Evolutionary conservation across 2,329 filamentous ascomycete genomes (phyloP), one percentile per base, ranked within the genome.

Genomic region (Aspergillus sp.): DNA sequence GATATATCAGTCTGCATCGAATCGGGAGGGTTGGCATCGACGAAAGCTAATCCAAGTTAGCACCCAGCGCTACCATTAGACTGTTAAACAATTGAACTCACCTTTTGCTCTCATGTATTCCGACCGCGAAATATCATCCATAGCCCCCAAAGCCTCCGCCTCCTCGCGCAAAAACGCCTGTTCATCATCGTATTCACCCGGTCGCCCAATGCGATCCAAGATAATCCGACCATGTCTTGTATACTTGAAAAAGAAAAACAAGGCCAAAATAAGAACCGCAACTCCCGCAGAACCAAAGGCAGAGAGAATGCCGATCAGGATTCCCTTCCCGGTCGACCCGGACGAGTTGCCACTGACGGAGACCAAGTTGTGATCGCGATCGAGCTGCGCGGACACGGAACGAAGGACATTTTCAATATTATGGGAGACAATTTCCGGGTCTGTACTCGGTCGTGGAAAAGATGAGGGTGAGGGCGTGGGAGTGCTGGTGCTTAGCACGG

Each of bases 121-220:
- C 35, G 85, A 84, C 66, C 88, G 78, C 63, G 90, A 82, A 71
- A 96, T 77, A 60, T 97, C 93, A 65, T 96, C 90, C 93, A 98
- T 98, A 49, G 81, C 80, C 74, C 95, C 91, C 66, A 98, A 73
- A 49, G 93, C 93, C 69, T 96, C 90, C 32, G 88, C 90, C 80
- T 98, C 93, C 68, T 97, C 93, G 63, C 88, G 84, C 55, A 84
- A 79, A 73, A 95, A 96, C 9, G 89, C 88, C 72, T 97, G 91
- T 69, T 97, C 93, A 71, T 98, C 93, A 66, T 98, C 93, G 68
- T 90, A 98, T 72, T 97, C 93, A 60, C 93, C 93, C 0, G 93
- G 93, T 51, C 91, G 80, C 41, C 90, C 90, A 67, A 98, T 85
- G 55, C 91, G 84, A 73, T 98, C 93, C 58, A 98, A 80, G 54